Base-by-base conservation (phyloP, 352 stramenopile genomes). In the Phytophthora sansomeana region DNA sequence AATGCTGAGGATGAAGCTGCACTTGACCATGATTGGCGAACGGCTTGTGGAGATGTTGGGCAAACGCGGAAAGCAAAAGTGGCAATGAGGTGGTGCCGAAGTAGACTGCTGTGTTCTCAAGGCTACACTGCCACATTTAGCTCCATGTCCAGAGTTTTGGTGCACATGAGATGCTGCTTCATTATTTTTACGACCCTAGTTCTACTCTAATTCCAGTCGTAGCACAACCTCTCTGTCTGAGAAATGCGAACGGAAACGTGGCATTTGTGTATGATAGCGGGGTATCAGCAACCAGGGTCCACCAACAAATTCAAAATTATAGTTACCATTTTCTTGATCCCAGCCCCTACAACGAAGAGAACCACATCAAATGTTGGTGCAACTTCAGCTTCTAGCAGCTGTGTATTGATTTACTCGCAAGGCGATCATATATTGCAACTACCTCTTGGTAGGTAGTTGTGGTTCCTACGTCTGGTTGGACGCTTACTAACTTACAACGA, bases 11-110 rank as follows among this genome's bases (percentile, higher is more conserved):
- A 64, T 38, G 46, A 61, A 55, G 47, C 32, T 69, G 41, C 41
- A 47, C 58, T 73, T 73, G 65, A 73, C 65, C 65, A 73, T 73
- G 4, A 6, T 39, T 39, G 33, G 32, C 10, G 17, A 16, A 32
- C 11, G 16, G 21, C 3, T 24, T 10, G 33, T 4, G 24, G 4
- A 17, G 26, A 24, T 50, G 11, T 10, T 30, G 43, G 19, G 47
- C 17, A 13, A 21, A 49, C 4, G 13, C 13, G 38, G 44, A 52
- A 66, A 67, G 16, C 43, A 10, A 63, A 62, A 67, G 49, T 72
- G 57, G 29, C 33, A 29, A 44, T 10, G 6, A 16, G 17, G 14
- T 44, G 19, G 42, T 11, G 29, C 2, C 26, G 11, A 36, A 10
- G 38, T 10, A 43, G 16, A 21, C n/a, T 24, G 39, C 39, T 14